A percentile compares a stretch with the other conserved stretches of the same genome.
Evolutionary conservation across 139 green algal species (phyloP).

Genomic region (Asterochloris sp.): DNA sequence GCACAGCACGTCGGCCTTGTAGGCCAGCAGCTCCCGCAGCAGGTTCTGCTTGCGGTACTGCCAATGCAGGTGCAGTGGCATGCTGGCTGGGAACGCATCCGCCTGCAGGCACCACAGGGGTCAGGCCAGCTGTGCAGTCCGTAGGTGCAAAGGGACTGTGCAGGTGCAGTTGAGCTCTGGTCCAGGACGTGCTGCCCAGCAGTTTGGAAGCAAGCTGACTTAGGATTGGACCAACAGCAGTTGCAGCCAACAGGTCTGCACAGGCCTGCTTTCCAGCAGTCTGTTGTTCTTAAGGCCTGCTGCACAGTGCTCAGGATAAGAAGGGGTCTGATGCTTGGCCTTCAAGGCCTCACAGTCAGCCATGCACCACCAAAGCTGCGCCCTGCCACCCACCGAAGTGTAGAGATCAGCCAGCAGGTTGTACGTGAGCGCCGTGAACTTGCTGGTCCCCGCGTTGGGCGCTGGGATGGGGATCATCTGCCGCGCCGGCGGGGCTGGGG

Average conservation of each 20-base stretch:
- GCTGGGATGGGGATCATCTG: slow-evolving; percentile 67
- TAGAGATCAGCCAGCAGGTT: slow-evolving; percentile 98
- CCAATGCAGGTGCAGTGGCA: slow-evolving; percentile 89
- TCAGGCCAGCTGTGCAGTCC: too few relatives aligned
- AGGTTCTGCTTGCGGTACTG: slow-evolving; percentile 91
- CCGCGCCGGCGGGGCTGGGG: slow-evolving; percentile 64
- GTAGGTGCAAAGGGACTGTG: too few relatives aligned
- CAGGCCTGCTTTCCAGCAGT: background rate
- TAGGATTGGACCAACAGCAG: background rate
- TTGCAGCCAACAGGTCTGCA: background rate
- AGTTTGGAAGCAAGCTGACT: background rate
- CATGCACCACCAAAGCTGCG: too few relatives aligned
- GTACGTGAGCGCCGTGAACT: slow-evolving; percentile 94
- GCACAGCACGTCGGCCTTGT: slow-evolving; percentile 94
- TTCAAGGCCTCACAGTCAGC: background rate
- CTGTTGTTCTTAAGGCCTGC: too few relatives aligned
- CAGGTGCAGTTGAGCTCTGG: too few relatives aligned
- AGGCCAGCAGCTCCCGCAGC: slow-evolving; percentile 84
- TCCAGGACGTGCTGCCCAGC: too few relatives aligned
- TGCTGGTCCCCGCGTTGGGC: slow-evolving; percentile 21
- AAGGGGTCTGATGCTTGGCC: background rate
- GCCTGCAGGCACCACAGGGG: slow-evolving; percentile 40
- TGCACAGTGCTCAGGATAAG: background rate
- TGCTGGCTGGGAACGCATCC: slow-evolving; percentile 85
- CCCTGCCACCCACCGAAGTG: slow-evolving; percentile 61